phyloP scores from a whole-genome alignment of 2,329 filamentous ascomycete species.

The Arachnomyces sp. region DNA sequence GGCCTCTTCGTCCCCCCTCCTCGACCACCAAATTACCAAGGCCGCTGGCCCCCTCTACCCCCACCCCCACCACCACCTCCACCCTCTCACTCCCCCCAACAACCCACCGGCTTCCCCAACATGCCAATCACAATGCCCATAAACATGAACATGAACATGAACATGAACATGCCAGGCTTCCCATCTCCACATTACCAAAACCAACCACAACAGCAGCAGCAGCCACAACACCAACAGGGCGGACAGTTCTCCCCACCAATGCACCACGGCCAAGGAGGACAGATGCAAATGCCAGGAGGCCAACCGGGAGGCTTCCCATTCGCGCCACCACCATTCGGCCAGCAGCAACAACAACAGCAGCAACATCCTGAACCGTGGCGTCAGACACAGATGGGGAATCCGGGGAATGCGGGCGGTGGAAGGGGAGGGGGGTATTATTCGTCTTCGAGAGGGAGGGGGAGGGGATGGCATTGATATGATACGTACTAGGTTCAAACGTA shows the following conservation, averaged over 20 bases:
- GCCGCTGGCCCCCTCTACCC: conserved; percentile 29
- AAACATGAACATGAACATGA: conserved; percentile 7
- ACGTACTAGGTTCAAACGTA: too few relatives aligned
- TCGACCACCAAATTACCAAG: conserved; percentile 26
- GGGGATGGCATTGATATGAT: too few relatives aligned
- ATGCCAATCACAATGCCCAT: conserved; percentile 6
- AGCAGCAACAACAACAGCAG: too few relatives aligned
- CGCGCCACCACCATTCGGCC: conserved; percentile 22
- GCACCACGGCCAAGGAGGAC: conserved; percentile 17
- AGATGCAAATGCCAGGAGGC: conserved; percentile 20
- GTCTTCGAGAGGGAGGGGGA: too few relatives aligned
- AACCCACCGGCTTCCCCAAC: conserved; percentile 6
- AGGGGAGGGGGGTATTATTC: too few relatives aligned
- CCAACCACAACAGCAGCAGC: too few relatives aligned
- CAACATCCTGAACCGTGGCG: too few relatives aligned
- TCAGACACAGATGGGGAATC: too few relatives aligned
- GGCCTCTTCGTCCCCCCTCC: conserved; percentile 17
- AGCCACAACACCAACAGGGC: neutral
- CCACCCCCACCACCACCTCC: conserved; percentile 25
- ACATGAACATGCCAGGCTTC: conserved; percentile 12
- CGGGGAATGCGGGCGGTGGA: too few relatives aligned
- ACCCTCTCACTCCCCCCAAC: conserved; percentile 14
- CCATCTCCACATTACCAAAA: conserved; percentile 1
- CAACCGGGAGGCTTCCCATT: conserved; percentile 25
- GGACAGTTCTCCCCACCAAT: conserved; percentile 14